A percentile compares a stretch with the other conserved stretches of the same genome.
Evolutionary conservation across 768 basidiomycete genomes (phyloP).

Genomic region (Trametopsis cervina): DNA sequence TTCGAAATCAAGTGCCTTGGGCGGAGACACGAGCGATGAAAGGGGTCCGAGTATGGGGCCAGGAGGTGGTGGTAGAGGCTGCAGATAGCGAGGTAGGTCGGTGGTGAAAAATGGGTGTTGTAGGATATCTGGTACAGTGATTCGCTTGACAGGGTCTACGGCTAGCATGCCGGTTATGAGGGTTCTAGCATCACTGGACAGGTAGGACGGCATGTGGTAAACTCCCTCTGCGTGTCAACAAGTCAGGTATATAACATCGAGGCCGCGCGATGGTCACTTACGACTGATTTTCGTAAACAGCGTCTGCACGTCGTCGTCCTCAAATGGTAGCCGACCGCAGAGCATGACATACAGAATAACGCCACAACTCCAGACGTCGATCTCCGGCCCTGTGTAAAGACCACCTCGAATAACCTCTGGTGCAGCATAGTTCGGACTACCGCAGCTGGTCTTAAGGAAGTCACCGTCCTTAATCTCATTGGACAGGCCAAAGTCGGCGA

Average conservation of each 20-base stretch:
- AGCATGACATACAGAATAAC: conserved; percentile 99
- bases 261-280: conserved; percentile 28
- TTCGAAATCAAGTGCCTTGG: conserved; percentile 66
- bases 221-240: conserved; percentile 56
- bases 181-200: conserved; percentile 69
- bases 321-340: conserved; percentile 91
- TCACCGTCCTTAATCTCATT: conserved; percentile 96
- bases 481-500: conserved; percentile 97
- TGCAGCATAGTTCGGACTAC: conserved; percentile 97
- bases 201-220: conserved; percentile 77
- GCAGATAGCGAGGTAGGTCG: conserved; percentile 82
- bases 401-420: conserved; percentile 96
- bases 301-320: conserved; percentile 91
- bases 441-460: conserved; percentile 95
- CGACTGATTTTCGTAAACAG: conserved; percentile 94
- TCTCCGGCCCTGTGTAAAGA: conserved; percentile 94
- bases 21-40: conserved; percentile 61
- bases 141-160: conserved; percentile 91
- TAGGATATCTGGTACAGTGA: conserved; percentile 88
- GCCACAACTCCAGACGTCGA: conserved; percentile 98
- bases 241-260: conserved; percentile 1
- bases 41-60: conserved; percentile 74
- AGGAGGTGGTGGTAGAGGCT: conserved; percentile 69
- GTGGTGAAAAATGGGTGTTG: conserved; percentile 86
- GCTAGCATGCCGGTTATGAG: conserved; percentile 88